Conservation (phyloP, 192 early-diverging fungal species). For the Geranomyces variabilis region DNA sequence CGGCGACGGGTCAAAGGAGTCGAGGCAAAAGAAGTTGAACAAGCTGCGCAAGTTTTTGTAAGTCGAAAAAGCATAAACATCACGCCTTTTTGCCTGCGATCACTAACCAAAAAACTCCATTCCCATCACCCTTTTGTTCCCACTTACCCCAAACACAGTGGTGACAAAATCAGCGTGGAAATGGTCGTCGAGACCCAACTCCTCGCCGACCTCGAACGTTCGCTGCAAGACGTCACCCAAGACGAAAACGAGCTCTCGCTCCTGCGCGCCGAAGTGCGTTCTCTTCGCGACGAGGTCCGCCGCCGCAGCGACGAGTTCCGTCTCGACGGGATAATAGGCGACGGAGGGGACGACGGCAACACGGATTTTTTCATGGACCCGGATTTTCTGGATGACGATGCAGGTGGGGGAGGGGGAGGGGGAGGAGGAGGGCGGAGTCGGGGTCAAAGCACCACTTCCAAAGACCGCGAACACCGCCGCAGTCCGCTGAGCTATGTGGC, state of each 20-base stretch:
- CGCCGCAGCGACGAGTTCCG: constrained; percentile 24
- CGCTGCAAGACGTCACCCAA: constrained; percentile 25
- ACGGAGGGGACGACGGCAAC: too few species aligned
- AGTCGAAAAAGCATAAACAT: not conserved
- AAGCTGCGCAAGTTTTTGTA: constrained; percentile 53
- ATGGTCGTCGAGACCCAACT: constrained; percentile 31
- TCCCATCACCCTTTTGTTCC: constrained; percentile 2
- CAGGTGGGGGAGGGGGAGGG: too few species aligned
- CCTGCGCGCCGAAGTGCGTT: constrained; percentile 33
- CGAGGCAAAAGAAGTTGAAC: constrained; percentile 23
- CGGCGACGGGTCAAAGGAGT: not conserved
- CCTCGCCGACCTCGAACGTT: constrained; percentile 37
- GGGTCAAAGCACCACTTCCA: too few species aligned
- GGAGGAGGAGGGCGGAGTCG: too few species aligned
- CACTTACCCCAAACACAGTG: constrained; percentile 10
- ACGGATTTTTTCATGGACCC: too few species aligned
- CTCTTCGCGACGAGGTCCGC: constrained; percentile 27
- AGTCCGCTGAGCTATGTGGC: too few species aligned
- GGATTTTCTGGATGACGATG: too few species aligned
- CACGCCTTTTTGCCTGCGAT: not conserved
- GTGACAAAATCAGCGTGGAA: constrained; percentile 38
- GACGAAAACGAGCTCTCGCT: constrained; percentile 26
- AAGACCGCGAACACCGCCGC: too few species aligned
- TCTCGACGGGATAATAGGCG: not conserved
- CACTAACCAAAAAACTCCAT: not conserved